Evolutionary conservation across 2,329 filamentous ascomycete species (phyloP).

Genomic region (Aspergillus cejpii): DNA sequence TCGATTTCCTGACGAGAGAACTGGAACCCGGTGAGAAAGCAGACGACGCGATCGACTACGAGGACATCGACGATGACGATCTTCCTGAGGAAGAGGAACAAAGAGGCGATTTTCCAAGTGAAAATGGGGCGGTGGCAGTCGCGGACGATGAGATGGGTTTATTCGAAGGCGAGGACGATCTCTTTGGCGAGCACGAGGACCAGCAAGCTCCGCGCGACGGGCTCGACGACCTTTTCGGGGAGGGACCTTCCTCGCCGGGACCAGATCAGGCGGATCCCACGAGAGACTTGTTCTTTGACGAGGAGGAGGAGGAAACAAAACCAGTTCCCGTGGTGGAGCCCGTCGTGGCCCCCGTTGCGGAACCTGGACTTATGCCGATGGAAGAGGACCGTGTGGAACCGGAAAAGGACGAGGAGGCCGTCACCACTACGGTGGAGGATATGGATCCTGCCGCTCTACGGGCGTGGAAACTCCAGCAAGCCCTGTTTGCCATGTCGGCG

Average conservation of each 20-base stretch:
- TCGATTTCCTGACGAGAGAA: constrained; percentile 39
- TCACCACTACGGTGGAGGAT: constrained; percentile 28
- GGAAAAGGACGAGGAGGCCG: constrained; percentile 23
- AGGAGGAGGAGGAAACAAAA: constrained; percentile 24
- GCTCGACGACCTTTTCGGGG: constrained; percentile 46
- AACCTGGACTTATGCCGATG: constrained; percentile 19
- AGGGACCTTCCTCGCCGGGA: constrained; percentile 34
- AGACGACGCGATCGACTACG: constrained; percentile 83
- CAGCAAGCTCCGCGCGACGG: constrained; percentile 32
- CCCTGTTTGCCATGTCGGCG: constrained; percentile 43
- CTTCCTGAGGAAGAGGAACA: constrained; percentile 57
- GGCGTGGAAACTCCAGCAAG: constrained; percentile 43
- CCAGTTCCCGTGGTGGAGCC: constrained; percentile 9
- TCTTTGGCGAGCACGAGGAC: constrained; percentile 25
- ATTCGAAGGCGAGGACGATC: constrained; percentile 35
- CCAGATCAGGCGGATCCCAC: constrained; percentile 27
- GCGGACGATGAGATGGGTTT: constrained; percentile 23
- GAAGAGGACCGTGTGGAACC: constrained; percentile 24
- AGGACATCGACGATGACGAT: constrained; percentile 87
- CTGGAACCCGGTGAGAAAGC: constrained; percentile 64
- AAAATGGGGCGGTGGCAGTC: constrained; percentile 55
- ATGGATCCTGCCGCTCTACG: constrained; percentile 39
- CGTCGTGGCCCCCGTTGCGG: constrained; percentile 14
- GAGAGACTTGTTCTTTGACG: constrained; percentile 29
- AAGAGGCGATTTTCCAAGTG: constrained; percentile 11